Evolutionary conservation across 768 basidiomycete genomes (phyloP).

Genomic region (Lyophyllum atratum): DNA sequence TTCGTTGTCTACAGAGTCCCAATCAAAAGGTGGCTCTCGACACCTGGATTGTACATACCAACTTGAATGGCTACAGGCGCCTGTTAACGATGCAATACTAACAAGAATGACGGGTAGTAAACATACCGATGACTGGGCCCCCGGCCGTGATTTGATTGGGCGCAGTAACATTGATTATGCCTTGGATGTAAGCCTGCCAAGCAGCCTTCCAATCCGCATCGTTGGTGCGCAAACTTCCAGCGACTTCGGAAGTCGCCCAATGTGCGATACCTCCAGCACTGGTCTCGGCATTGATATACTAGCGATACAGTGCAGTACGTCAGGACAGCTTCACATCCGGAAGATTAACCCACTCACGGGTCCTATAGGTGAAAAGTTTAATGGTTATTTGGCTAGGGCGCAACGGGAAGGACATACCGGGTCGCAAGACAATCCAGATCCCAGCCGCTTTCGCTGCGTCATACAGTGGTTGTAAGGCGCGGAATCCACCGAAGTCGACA

Average conservation of each 20-base stretch:
- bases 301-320: background rate
- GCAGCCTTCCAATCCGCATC: slow-evolving; percentile 68
- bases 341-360: slow-evolving; percentile 30
- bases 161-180: slow-evolving; percentile 58
- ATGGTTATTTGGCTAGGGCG: background rate
- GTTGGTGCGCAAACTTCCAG: slow-evolving; percentile 71
- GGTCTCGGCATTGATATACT: slow-evolving; percentile 82
- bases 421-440: slow-evolving; percentile 78
- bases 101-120: background rate
- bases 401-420: slow-evolving; percentile 47
- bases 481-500: slow-evolving; percentile 71
- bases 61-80: slow-evolving; percentile 50
- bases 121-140: slow-evolving; percentile 73
- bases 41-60: slow-evolving; percentile 32
- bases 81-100: background rate
- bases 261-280: slow-evolving; percentile 72
- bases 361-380: slow-evolving; percentile 25
- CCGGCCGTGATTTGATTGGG: slow-evolving; percentile 71
- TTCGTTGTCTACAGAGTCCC: slow-evolving; percentile 62
- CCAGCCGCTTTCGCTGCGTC: slow-evolving; percentile 76
- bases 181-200: slow-evolving; percentile 74
- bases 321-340: background rate
- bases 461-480: slow-evolving; percentile 68
- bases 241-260: slow-evolving; percentile 72
- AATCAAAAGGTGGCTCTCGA: background rate